These are phyloP conservation scores for Mycena belliarum DNA, from an alignment of 768 basidiomycete genomes.

Conservation along the genomic window DNA sequence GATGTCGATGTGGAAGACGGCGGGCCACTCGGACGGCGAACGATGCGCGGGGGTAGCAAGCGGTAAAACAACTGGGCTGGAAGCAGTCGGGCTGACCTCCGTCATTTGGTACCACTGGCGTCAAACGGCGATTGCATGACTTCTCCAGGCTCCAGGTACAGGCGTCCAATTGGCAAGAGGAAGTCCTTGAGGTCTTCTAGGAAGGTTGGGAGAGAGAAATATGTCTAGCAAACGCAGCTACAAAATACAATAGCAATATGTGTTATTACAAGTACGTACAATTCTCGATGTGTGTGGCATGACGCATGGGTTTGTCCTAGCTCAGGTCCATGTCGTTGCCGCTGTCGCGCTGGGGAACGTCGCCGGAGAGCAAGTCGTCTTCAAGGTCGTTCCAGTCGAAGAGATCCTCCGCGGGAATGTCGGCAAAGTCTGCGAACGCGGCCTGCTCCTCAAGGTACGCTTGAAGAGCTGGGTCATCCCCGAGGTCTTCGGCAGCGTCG, in stretches of 20 bases:
- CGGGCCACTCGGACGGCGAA: no score
- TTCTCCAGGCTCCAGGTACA: no score
- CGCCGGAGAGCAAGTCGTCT: not conserved
- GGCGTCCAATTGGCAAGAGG: no score
- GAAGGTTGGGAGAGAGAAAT: not conserved
- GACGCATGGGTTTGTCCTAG: not conserved
- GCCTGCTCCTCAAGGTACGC: conserved; percentile 16
- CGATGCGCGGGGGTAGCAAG: no score
- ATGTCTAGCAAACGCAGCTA: not conserved
- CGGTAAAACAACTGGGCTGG: no score
- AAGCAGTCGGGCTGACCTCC: no score
- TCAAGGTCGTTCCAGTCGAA: conserved; percentile 13
- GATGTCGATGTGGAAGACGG: no score
- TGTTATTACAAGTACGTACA: not conserved
- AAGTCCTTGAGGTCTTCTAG: no score
- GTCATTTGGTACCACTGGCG: no score
- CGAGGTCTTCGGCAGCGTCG: not conserved
- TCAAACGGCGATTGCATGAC: no score
- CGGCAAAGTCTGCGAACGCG: conserved; percentile 18
- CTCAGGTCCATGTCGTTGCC: conserved; percentile 6
- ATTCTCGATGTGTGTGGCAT: not conserved
- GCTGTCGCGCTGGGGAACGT: not conserved
- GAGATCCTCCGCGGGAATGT: conserved; percentile 18
- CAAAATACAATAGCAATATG: not conserved
- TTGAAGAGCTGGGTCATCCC: conserved; percentile 6